A percentile compares a stretch with the other conserved stretches of the same genome.
These are phyloP conservation scores for Eugenia klotzschiana DNA, from an alignment of 441 rosid genomes.

Conservation along the genomic window DNA sequence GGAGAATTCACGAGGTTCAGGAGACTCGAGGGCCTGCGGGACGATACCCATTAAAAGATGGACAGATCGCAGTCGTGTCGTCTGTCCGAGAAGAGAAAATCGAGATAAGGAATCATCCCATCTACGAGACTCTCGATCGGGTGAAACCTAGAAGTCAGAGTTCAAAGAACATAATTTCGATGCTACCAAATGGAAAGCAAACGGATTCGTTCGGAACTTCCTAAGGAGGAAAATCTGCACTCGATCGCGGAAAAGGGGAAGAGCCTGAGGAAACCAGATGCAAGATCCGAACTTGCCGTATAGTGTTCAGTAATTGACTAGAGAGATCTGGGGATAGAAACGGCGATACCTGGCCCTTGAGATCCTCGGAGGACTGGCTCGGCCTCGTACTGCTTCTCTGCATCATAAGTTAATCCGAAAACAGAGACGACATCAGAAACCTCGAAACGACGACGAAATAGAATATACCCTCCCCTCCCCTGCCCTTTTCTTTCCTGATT, in stretches of 20 bases:
- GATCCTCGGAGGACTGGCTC: constrained; percentile 17
- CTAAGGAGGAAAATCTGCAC: neutral
- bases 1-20: neutral
- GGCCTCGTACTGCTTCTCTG: constrained; percentile 43
- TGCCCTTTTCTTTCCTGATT: neutral
- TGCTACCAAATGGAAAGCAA: neutral
- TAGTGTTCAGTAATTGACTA: neutral
- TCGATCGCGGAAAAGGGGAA: neutral
- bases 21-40: neutral
- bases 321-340: neutral
- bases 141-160: neutral
- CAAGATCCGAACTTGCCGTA: neutral
- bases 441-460: neutral
- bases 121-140: neutral
- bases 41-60: neutral
- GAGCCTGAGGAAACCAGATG: neutral
- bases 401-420: neutral
- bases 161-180: neutral
- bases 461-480: neutral
- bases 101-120: neutral
- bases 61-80: neutral
- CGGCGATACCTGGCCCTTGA: constrained; percentile 29
- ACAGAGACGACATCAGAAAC: neutral
- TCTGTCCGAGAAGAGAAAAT: neutral
- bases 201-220: neutral